Evolutionary conservation across 139 green algal species (phyloP).

Genomic region (Chlorella sp.): DNA sequence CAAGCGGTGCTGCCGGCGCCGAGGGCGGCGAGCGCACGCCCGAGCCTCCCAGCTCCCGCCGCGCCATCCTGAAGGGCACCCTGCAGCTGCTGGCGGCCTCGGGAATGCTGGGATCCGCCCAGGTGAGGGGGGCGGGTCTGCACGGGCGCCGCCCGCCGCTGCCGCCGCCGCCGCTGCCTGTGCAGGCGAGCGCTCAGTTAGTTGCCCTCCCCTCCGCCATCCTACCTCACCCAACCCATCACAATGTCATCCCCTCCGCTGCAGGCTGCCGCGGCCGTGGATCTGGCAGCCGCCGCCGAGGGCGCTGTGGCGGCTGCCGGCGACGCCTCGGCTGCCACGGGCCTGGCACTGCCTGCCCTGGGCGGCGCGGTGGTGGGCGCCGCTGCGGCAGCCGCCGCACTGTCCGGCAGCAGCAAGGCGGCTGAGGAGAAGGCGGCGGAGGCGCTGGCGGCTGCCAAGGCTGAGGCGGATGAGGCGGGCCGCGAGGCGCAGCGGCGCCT

Average conservation of each 20-base stretch:
- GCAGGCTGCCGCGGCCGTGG: constrained; percentile 14
- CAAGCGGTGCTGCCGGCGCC: not conserved
- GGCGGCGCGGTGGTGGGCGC: constrained; percentile 12
- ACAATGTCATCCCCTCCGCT: not conserved
- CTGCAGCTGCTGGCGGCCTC: constrained; percentile 14
- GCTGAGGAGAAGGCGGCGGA: not conserved
- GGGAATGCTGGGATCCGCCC: constrained; percentile 4
- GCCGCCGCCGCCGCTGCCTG: constrained; percentile 7
- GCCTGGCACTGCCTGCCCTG: constrained; percentile 5
- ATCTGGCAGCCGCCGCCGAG: not conserved
- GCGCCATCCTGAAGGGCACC: not conserved
- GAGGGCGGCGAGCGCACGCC: not conserved
- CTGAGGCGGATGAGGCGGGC: not conserved
- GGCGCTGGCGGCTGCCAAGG: not conserved
- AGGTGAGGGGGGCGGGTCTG: not conserved
- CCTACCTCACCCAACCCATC: too few relatives aligned
- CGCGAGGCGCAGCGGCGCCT: not conserved
- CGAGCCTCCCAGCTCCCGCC: not conserved
- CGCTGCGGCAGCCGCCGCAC: not conserved
- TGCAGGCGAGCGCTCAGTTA: not conserved
- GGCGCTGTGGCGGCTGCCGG: not conserved
- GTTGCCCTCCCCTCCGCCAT: too few relatives aligned
- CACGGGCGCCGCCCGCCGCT: too few relatives aligned
- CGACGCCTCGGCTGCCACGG: not conserved
- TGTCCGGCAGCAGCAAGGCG: not conserved